Evolutionary conservation across 2,329 filamentous ascomycete genomes (phyloP), one percentile per base, ranked within the genome.

Genomic region (Coniochaeta hoffmannii): DNA sequence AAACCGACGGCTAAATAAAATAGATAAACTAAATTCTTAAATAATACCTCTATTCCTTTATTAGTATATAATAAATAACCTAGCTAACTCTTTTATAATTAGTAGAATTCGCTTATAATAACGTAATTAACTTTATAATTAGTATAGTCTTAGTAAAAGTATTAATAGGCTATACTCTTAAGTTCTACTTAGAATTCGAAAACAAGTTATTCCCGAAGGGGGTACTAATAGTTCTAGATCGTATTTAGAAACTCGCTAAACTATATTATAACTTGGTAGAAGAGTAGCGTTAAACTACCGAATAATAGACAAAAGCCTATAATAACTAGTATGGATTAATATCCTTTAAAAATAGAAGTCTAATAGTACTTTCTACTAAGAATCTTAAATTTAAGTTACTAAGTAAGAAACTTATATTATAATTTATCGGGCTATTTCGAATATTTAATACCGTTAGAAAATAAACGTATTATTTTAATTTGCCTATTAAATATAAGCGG

Each of bases 1-100:
- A 56, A 50, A 56, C 17, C 17, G 35, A 60, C 50, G 53, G 36
- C 54, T 53, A 60, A 53, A 59, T 53, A 55, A 22, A 56, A 56
- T 9, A 17, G 30, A 35, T 54, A 22, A 59, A 59, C 12, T 54
- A 59, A 34, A 52, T 59, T 31, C n/a, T 59, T 11, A 32, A 59
- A 55, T 17, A 55, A 19, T 59, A 57, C 19, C 14, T 58, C 17
- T 24, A 32, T 22, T 44, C 36, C 11, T 58, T 55, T 52, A 46
- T 59, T 53, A 56, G 55, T 14, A 31, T 52, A 2, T 38, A 44
- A 32, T 46, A 44, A 22, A 4, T 44, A 44, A 44, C 12, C 7
- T 44, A 44, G 15, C 6, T n/a, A 4, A 44, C 4, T 3, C 19
- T 44, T 5, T 26, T 44, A 19, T 3, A 7, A 9, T 4, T 22